Base-by-base conservation (phyloP, 495 filamentous ascomycete species). In the Xylaria cubensis region DNA sequence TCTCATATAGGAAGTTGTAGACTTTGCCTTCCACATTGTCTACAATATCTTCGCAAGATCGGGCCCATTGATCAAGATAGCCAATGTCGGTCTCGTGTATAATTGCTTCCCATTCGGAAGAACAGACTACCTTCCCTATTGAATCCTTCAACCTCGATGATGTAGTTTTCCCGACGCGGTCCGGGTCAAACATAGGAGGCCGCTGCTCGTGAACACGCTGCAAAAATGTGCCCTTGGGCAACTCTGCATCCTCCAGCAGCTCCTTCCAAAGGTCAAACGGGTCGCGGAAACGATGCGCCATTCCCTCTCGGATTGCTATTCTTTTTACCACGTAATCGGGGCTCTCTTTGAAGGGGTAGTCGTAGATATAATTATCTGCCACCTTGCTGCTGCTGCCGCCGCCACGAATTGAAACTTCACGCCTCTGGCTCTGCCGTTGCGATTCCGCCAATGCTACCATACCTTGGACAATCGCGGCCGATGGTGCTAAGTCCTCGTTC, bases 371-470 rank as follows among this genome's bases (percentile, higher is more conserved):
- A 19, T 67, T 46, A 8, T 48, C 36, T 32, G 26, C 67, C 17
- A 41, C 10, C 41, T 36, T 21, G 32, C 29, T 50, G 32, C 34
- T 46, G 19, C 10, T 17, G 32, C 34, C 69, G 3, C 69, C 69
- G n/a, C 69, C 69, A 34, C 69, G 69, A 1, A 71, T 50, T 3
- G 46, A 7, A 8, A 34, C 1, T 56, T 21, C 34, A 3, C 26
- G 29, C 34, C 1, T 64, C 26, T 34, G 24, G 10, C 39, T 42
- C 36, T 8, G 36, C 36, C 6, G 36, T 8, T 39, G 26, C 59
- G 50, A 39, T n/a, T 29, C 39, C 21, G 48, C 41, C 19, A 71
- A 36, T 56, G 69, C 32, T 9, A 71, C 10, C 69, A 71, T 64
- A 5, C 68, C 58, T 7, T 42, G 39, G 1, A 29, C 26, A 1